Base-by-base conservation (phyloP, 2,329 filamentous ascomycete species). In the Fonsecaea pedrosoi region DNA sequence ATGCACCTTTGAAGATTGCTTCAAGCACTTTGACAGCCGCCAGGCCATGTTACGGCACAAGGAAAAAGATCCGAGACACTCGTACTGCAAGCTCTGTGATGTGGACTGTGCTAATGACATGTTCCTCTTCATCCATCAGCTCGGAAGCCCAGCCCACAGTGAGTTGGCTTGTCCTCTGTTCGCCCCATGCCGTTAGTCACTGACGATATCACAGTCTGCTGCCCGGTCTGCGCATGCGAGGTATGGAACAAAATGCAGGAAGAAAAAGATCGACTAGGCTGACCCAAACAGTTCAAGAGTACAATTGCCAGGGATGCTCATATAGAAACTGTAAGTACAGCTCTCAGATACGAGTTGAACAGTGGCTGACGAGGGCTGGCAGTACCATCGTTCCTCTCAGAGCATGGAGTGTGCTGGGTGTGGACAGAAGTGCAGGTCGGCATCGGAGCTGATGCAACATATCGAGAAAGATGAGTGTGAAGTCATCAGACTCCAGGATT, bases 171-270 rank as follows among this genome's bases (percentile, higher is more conserved):
- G 5, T 34, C 40, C 15, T 9, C 30, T 25, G 25, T 25, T 25
- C 7, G n/a, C 13, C 35, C 50, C 15, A n/a, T 35, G 18, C 48
- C 5, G 3, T 18, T 21, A 25, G 38, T 13, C 61, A 25, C 65
- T 70, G 37, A 70, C 53, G 6, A 2, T 35, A 1, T 54, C 34
- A 12, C 35, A 74, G 72, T 85, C 54, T 81, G 81, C 59, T 89
- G 87, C 73, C 82, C 84, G 12, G 78, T 86, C 50, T 89, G 87
- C 61, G 84, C 83, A 12, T 74, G 81, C 8, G 85, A 88, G 60
- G 69, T 70, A 62, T 12, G 21, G 45, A 50, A 12, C 25, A 25
- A 3, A 18, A 25, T 10, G 18, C 45, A 3, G 10, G 40, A 50
- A 21, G 30, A 37, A 48, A 48, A 30, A 12, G 2, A 34, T 1